Evolutionary conservation across 108 stramenopile genomes (phyloP), one percentile per base, ranked within the genome.

Genomic region (Skeletonema costatum): DNA sequence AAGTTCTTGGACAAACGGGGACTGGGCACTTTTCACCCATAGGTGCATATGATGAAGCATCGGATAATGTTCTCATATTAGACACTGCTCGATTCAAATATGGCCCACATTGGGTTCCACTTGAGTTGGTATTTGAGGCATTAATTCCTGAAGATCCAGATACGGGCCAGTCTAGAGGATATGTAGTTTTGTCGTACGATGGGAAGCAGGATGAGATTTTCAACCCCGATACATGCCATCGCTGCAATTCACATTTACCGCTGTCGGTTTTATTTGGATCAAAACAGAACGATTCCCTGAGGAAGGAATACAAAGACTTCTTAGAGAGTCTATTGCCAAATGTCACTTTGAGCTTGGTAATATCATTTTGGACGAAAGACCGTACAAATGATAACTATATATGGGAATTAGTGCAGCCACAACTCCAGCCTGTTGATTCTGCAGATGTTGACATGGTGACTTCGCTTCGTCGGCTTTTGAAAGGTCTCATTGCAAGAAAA

Each of bases 41-140:
- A 29, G 96, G 84, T 11, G 95, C 89, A 29, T 97, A 89, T 70
- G 88, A 94, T 67, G 69, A 66, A 53, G 82, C 50, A 9, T 69
- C 84, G 10, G 93, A 91, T 63, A 35, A 44, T 36, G 89, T 95
- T 10, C 86, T 97, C 2, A 73, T 97, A 32, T 67, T 97, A 36
- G 96, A 97, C 70, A 88, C 90, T 5, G 96, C 96, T 2, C 86
- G 96, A 17, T 97, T 97, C 84, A 97, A 97, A 73, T 88, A 93
- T 58, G 88, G 88, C 12, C 88, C 90, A 2, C 88, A 92, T 79
- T 95, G 94, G 94, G 84, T 89, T 4, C 64, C 82, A 21, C 38
- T 93, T 30, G 29, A 64, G 7, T 17, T 77, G 36, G 59, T 93
- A 64, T 95, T 87, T 81, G 81, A 86, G 9, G 87, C 89, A 72